A percentile compares a stretch with the other conserved stretches of the same genome.
These are phyloP conservation scores for Flaveria ramosissima DNA, from an alignment of 129 eudicot genomes.

Conservation along the genomic window DNA sequence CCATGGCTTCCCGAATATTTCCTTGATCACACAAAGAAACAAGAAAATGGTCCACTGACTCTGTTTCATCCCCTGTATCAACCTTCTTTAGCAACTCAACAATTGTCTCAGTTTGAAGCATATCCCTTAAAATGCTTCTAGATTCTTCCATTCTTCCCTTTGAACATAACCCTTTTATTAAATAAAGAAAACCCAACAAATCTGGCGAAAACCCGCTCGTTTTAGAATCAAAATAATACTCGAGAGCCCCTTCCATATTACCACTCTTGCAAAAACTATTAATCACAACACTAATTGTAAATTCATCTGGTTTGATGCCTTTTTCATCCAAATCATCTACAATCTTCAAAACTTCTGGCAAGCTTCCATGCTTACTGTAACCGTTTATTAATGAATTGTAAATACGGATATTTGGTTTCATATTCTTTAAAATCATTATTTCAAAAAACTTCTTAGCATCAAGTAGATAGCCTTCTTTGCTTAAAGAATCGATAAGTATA, in stretches of 20 bases:
- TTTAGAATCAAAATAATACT: constrained; percentile 54
- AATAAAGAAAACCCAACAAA: constrained; percentile 71
- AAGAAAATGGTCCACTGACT: constrained; percentile 58
- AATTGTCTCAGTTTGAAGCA: constrained; percentile 64
- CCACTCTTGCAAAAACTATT: constrained; percentile 67
- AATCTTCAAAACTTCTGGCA: constrained; percentile 61
- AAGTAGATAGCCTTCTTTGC: constrained; percentile 65
- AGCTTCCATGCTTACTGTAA: constrained; percentile 56
- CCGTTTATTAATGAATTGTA: constrained; percentile 74
- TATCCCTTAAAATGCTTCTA: constrained; percentile 66
- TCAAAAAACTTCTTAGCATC: constrained; percentile 74
- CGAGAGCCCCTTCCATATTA: constrained; percentile 84
- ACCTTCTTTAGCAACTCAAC: constrained; percentile 53
- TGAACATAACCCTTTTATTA: constrained; percentile 72
- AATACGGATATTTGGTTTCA: constrained; percentile 59
- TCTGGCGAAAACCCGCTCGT: constrained; percentile 57
- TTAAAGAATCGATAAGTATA: constrained; percentile 60
- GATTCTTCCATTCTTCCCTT: constrained; percentile 99
- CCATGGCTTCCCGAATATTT: constrained; percentile 59
- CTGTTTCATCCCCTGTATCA: constrained; percentile 48
- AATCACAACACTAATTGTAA: constrained; percentile 69
- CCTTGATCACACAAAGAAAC: constrained; percentile 70
- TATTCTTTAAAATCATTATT: constrained; percentile 56
- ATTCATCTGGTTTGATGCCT: constrained; percentile 59
- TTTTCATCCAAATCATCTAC: constrained; percentile 53